Base-by-base conservation (phyloP, 371 early-diverging fungal genomes). In the Mucor sp. region DNA sequence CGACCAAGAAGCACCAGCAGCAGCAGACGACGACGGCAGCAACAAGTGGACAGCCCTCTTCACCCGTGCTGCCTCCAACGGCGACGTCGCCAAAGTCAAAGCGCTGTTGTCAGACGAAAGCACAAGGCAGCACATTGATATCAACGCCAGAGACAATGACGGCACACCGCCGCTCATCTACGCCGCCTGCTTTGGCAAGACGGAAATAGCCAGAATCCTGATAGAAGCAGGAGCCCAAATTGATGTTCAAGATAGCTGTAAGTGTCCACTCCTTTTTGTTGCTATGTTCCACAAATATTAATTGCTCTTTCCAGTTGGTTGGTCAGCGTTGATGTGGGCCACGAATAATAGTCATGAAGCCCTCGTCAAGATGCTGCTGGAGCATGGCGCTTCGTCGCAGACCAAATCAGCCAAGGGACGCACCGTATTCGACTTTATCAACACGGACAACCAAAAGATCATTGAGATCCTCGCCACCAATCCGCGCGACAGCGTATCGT, bases 251-350 rank as follows among this genome's bases (percentile, higher is more conserved):
- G 97, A 97, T 80, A 69, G 72, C 41, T 71, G 83, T 83, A 83
- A 75, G 74, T 61, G 43, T 11, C 14, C 53, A 27, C 53, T 27
- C 27, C 33, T 44, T 48, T 58, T 32, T 30, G 32, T 19, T 9
- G n/a, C 47, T 15, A 55, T 47, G 60, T 63, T 43, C 11, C 64
- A 66, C 48, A 67, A 53, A 44, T 23, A 58, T 43, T 69, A 47
- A 72, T 63, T 47, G 28, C 37, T 17, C 62, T 33, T 32, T 58
- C 27, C 75, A 89, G 93, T 86, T 68, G 98, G 98, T 21, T 97
- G 98, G 98, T 91, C 96, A 6, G 91, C 96, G n/a, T 86, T 97
- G 56, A 90, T 96, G 86, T 97, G 98, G 98, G 96, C 98, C 2
- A 91, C 92, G 50, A 92, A 92, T 69, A 96, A 94, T 80, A 89